Evolutionary conservation across 441 rosid genomes (phyloP).

Genomic region (Erysimum cheiri): DNA sequence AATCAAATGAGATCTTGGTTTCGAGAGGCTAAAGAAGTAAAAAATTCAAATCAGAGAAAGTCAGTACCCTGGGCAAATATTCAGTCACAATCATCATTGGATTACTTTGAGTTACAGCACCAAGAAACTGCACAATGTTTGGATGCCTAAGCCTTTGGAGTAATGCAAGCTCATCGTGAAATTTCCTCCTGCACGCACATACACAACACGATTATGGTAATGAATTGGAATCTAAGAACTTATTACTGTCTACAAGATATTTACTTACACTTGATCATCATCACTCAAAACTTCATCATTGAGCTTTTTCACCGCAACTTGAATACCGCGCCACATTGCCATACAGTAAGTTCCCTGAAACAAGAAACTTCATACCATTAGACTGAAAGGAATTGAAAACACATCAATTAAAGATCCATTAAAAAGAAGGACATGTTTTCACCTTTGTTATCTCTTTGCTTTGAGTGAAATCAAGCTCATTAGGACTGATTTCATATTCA

Average conservation of each 20-base stretch:
- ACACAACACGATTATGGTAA: conserved; percentile 26
- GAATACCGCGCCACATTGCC: conserved; percentile 91
- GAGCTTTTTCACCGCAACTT: conserved; percentile 92
- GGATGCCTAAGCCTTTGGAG: conserved; percentile 95
- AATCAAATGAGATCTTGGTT: conserved; percentile 22
- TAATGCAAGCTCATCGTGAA: conserved; percentile 92
- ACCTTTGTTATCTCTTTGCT: conserved; percentile 85
- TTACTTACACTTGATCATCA: conserved; percentile 84
- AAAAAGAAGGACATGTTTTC: neutral
- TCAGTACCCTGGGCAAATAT: conserved; percentile 78
- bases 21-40: neutral
- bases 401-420: neutral
- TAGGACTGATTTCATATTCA: conserved; percentile 80
- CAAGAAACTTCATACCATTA: conserved; percentile 26
- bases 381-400: conserved; percentile 4
- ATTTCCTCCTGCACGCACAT: conserved; percentile 61
- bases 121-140: conserved; percentile 92
- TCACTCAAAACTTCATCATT: conserved; percentile 70
- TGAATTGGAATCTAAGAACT: conserved; percentile 5
- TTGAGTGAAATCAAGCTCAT: conserved; percentile 80
- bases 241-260: conserved; percentile 1
- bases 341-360: conserved; percentile 81
- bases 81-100: conserved; percentile 99
- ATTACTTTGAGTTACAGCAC: conserved; percentile 94
- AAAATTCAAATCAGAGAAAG: neutral